A percentile compares a stretch with the other conserved stretches of the same genome.
Conservation (phyloP, 352 stramenopile genomes). For the Phytophthora foliorum region DNA sequence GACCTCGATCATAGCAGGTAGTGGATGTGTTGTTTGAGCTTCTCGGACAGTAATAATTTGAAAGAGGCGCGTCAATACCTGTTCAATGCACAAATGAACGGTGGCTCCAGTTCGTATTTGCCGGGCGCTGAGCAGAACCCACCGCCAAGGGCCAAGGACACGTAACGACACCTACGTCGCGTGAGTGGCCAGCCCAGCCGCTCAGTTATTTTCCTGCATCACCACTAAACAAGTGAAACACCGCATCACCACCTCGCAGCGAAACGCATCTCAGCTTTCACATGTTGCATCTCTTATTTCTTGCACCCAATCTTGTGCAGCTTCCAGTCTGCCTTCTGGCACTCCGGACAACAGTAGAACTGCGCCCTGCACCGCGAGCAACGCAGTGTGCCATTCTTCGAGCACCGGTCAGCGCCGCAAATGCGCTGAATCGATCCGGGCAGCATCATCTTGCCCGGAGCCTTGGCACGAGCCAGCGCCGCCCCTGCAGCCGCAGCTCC, state of each 20-base stretch:
- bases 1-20: neutral
- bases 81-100: too few relatives aligned
- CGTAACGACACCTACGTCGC: too few relatives aligned
- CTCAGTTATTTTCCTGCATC: neutral
- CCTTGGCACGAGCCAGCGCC: conserved; percentile 35
- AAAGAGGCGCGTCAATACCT: too few relatives aligned
- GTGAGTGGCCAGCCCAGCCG: too few relatives aligned
- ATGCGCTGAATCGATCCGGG: conserved; percentile 57
- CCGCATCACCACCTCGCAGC: neutral
- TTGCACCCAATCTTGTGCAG: conserved; percentile 80
- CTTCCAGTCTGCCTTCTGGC: conserved; percentile 89
- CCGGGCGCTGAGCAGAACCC: too few relatives aligned
- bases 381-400: conserved; percentile 72
- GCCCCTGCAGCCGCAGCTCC: conserved; percentile 35
- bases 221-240: neutral
- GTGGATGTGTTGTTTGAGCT: too few relatives aligned
- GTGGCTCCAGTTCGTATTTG: too few relatives aligned
- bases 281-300: conserved; percentile 27
- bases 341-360: conserved; percentile 88
- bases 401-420: conserved; percentile 76
- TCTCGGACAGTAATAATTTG: too few relatives aligned
- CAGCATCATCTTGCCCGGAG: conserved; percentile 40
- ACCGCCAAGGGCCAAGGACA: too few relatives aligned
- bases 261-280: conserved; percentile 8
- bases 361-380: conserved; percentile 87